Evolutionary conservation across 768 basidiomycete genomes (phyloP).

Genomic region (Tylopilus sp.): DNA sequence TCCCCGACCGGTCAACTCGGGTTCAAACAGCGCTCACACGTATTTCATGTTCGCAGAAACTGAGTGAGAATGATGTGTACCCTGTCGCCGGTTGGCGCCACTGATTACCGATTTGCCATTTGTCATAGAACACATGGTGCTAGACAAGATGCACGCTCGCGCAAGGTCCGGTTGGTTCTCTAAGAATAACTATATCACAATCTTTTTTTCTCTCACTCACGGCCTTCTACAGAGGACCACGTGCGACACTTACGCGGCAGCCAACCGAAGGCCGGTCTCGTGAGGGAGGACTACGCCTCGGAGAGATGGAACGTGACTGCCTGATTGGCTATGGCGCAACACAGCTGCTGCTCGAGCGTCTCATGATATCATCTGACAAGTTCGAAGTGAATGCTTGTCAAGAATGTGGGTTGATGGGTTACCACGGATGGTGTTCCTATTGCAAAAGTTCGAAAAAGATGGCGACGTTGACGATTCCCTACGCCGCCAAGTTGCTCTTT

Average conservation of each 20-base stretch:
- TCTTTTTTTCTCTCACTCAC: conserved; percentile 5
- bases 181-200: conserved; percentile 7
- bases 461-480: conserved; percentile 93
- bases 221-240: conserved; percentile 68
- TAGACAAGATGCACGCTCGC: conserved; percentile 99
- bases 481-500: conserved; percentile 90
- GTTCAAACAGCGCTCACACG: conserved; percentile 3
- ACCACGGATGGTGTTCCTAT: conserved; percentile 94
- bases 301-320: conserved; percentile 99
- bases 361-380: conserved; percentile 99
- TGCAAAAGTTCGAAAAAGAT: conserved; percentile 98
- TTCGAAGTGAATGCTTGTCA: conserved; percentile 97
- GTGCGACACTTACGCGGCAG: conserved; percentile 94
- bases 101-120: conserved; percentile 14
- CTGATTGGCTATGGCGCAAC: conserved; percentile 98
- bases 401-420: conserved; percentile 92
- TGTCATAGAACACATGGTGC: conserved; percentile 88
- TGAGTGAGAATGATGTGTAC: conserved; percentile 58
- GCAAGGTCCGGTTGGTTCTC: conserved; percentile 58
- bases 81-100: background rate
- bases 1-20: conserved; percentile 7
- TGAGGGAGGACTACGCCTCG: conserved; percentile 93
- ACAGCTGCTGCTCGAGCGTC: conserved; percentile 89
- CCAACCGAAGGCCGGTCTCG: conserved; percentile 98
- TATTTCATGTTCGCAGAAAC: conserved; percentile 55